Conservation (phyloP, 805 yeast genomes). For the Priceomyces melissophilus region DNA sequence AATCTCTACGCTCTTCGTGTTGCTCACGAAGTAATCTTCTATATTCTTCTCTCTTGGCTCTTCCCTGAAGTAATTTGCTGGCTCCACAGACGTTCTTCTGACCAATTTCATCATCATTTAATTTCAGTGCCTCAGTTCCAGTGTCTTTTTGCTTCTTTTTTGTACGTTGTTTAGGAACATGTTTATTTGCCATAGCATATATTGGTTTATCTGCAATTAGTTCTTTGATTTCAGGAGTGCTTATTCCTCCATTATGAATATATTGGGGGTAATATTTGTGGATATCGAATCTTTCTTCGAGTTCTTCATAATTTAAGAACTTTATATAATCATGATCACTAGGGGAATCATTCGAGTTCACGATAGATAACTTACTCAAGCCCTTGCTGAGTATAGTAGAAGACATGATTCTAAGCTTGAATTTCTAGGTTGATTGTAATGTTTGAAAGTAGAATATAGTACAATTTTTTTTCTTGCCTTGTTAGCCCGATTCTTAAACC, state of each 20-base stretch:
- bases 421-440: too few relatives aligned
- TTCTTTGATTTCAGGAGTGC: constrained; percentile 35
- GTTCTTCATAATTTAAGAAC: constrained; percentile 30
- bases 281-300: constrained; percentile 31
- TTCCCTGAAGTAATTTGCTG: neutral
- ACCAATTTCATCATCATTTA: neutral
- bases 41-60: neutral
- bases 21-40: neutral
- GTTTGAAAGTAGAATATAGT: too few relatives aligned
- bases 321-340: constrained; percentile 18
- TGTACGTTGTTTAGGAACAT: constrained; percentile 13
- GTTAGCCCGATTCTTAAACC: too few relatives aligned
- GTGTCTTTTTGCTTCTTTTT: neutral
- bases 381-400: constrained; percentile 12
- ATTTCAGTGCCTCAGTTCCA: neutral
- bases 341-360: neutral
- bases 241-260: constrained; percentile 33
- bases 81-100: neutral
- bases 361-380: constrained; percentile 7
- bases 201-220: constrained; percentile 37
- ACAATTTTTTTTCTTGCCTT: too few relatives aligned
- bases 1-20: constrained; percentile 1
- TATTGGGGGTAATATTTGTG: constrained; percentile 37
- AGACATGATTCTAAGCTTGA: constrained; percentile 5
- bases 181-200: constrained; percentile 36